Evolutionary conservation across 2,329 filamentous ascomycete genomes (phyloP).

Genomic region (Tolypocladium sp.): DNA sequence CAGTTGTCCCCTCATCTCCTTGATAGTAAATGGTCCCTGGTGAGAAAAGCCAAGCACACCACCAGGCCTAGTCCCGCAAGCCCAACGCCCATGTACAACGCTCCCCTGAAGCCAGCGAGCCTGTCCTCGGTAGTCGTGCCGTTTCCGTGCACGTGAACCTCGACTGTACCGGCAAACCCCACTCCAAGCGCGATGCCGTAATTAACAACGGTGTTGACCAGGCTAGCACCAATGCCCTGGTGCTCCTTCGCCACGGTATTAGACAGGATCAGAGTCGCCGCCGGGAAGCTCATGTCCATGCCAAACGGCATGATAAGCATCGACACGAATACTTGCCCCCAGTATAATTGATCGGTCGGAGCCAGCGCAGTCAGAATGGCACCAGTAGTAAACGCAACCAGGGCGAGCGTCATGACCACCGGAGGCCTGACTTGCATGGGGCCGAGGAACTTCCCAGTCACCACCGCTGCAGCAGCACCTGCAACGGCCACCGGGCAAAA

Average conservation of each 20-base stretch:
- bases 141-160: constrained; percentile 27
- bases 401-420: constrained; percentile 33
- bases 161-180: constrained; percentile 57
- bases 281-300: constrained; percentile 60
- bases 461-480: constrained; percentile 34
- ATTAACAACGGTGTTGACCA: constrained; percentile 59
- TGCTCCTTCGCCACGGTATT: constrained; percentile 37
- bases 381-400: constrained; percentile 33
- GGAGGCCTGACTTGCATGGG: constrained; percentile 23
- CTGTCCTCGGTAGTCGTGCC: constrained; percentile 5
- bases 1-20: not conserved
- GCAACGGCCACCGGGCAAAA: constrained; percentile 33
- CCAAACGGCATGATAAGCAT: constrained; percentile 51
- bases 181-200: constrained; percentile 59
- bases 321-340: constrained; percentile 52
- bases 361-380: constrained; percentile 34
- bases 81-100: constrained; percentile 27
- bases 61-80: constrained; percentile 15
- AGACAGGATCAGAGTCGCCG: constrained; percentile 50
- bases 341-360: constrained; percentile 50
- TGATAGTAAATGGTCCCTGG: not conserved
- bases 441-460: constrained; percentile 32
- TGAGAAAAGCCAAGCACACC: constrained; percentile 2
- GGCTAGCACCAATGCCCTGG: constrained; percentile 37
- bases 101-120: constrained; percentile 9